These are phyloP conservation scores for Mycena sp. DNA, from an alignment of 1,284 basidiomycete genomes.

Conservation along the genomic window DNA sequence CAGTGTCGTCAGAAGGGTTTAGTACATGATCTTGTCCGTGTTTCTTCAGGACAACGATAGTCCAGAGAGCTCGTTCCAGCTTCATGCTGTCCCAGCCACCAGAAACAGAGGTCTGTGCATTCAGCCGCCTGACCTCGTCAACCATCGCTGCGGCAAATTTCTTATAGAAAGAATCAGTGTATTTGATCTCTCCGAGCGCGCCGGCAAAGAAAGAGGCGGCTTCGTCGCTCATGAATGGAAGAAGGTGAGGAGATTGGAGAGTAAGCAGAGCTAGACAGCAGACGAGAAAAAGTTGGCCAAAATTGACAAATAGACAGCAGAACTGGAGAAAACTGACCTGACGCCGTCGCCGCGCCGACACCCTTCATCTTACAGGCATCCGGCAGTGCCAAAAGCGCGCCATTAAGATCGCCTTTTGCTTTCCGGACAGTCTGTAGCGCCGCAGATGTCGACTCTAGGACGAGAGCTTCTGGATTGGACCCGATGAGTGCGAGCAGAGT, in stretches of 20 bases:
- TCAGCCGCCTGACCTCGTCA: constrained; percentile 17
- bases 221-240: constrained; percentile 32
- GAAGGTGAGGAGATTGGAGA: constrained; percentile 24
- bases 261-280: constrained; percentile 30
- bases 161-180: constrained; percentile 27
- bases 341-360: constrained; percentile 28
- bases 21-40: constrained; percentile 15
- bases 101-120: neutral
- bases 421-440: constrained; percentile 10
- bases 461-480: constrained; percentile 18
- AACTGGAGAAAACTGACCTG: constrained; percentile 16
- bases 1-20: neutral
- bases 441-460: constrained; percentile 8
- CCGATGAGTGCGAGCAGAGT: constrained; percentile 21
- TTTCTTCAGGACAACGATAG: constrained; percentile 20
- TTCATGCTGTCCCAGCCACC: constrained; percentile 24
- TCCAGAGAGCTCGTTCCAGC: constrained; percentile 26
- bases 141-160: constrained; percentile 26
- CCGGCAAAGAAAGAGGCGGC: constrained; percentile 24
- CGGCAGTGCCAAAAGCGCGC: constrained; percentile 19
- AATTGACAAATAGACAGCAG: too few species aligned
- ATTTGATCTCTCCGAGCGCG: constrained; percentile 23
- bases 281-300: too few species aligned
- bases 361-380: constrained; percentile 23
- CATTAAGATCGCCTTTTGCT: constrained; percentile 17